Percentiles rank a stretch among this genome's conserved stretches.
Conservation (phyloP, 176 grass and related monocot genomes). For the Elaeis guineensis region DNA sequence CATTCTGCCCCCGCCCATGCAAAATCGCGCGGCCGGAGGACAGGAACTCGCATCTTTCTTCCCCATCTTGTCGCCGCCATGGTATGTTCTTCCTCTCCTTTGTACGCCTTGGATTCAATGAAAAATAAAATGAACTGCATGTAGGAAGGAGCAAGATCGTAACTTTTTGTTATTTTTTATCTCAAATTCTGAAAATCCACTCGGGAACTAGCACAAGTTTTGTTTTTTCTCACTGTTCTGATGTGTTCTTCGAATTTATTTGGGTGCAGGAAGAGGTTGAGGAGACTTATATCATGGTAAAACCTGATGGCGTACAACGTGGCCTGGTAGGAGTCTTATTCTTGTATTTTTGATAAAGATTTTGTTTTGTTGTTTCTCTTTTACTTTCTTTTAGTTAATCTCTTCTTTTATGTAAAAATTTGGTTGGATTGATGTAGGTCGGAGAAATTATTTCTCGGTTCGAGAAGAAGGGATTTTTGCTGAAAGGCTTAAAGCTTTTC, state of each 20-base stretch:
- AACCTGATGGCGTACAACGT: slow-evolving; percentile 94
- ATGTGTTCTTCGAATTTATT: slow-evolving; percentile 1
- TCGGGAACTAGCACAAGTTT: slow-evolving; percentile 5
- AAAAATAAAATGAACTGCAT: too few relatives aligned
- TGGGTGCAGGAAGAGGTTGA: slow-evolving; percentile 41
- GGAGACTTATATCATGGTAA: slow-evolving; percentile 91
- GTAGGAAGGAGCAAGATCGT: background rate
- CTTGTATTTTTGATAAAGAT: background rate
- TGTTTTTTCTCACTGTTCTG: background rate
- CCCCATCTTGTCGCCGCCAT: slow-evolving; percentile 36
- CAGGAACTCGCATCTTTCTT: slow-evolving; percentile 19
- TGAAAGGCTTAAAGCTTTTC: slow-evolving; percentile 92
- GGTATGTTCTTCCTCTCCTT: slow-evolving; percentile 18
- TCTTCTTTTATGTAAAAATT: too few relatives aligned
- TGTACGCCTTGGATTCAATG: too few relatives aligned
- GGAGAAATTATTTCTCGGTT: slow-evolving; percentile 95
- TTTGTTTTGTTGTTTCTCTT: background rate
- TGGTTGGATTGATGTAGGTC: slow-evolving; percentile 38
- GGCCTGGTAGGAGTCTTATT: slow-evolving; percentile 43
- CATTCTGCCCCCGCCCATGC: slow-evolving; percentile 7
- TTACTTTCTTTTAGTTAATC: background rate
- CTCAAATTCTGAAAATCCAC: background rate
- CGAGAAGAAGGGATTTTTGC: slow-evolving; percentile 95
- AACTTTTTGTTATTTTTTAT: background rate
- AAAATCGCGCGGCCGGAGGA: slow-evolving; percentile 11